Conservation (phyloP, 305 asterid genomes). For the Fraxinus ornus region DNA sequence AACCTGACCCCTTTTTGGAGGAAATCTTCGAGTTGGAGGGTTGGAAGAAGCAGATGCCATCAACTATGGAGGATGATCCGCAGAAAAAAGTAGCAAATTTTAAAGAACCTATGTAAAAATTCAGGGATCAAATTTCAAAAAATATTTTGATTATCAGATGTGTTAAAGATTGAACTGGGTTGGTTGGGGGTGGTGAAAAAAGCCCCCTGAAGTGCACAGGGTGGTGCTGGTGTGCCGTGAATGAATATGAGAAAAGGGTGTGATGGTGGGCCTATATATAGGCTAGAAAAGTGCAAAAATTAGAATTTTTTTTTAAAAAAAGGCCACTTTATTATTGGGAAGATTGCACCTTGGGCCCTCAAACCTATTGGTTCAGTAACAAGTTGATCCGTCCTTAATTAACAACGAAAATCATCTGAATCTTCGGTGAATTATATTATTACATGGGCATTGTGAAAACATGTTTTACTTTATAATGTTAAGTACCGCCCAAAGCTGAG, state of each 20-base stretch:
- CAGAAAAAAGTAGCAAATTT: not conserved
- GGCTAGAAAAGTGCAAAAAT: not conserved
- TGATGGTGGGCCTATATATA: not conserved
- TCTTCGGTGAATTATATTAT: not conserved
- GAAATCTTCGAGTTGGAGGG: constrained; percentile 12
- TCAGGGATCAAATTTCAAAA: not conserved
- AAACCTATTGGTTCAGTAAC: not conserved
- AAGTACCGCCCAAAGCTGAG: not conserved
- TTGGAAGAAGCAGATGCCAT: constrained; percentile 30
- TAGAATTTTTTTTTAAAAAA: not conserved
- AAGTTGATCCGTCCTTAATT: not conserved
- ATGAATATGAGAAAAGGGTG: not conserved
- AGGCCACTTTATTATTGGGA: not conserved
- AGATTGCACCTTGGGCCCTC: not conserved
- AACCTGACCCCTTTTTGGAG: constrained; percentile 45
- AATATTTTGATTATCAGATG: not conserved
- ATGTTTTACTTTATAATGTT: not conserved
- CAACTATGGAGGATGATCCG: not conserved
- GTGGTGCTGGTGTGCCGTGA: not conserved
- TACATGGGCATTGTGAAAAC: not conserved
- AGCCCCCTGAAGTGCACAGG: not conserved
- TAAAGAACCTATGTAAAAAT: not conserved
- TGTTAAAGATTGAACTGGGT: not conserved
- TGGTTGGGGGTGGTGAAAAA: not conserved
- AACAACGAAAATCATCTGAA: not conserved